Percentiles rank a stretch among this genome's conserved stretches.
Evolutionary conservation across 495 filamentous ascomycete species (phyloP).

Genomic region (Immersiella caudata): DNA sequence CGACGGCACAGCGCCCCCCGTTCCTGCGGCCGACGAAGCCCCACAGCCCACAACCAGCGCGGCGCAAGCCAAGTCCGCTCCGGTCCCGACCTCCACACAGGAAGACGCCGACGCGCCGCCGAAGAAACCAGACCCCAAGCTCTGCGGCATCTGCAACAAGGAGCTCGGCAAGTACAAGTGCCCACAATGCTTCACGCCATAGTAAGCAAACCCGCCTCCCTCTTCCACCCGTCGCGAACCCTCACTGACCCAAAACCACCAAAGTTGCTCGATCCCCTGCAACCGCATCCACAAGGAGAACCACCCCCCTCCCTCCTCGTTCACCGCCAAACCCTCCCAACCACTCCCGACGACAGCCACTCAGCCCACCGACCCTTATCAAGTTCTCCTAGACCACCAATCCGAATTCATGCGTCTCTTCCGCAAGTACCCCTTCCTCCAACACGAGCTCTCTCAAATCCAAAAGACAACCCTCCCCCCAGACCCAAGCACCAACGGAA

Average conservation of each 20-base stretch:
- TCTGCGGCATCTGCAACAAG: slow-evolving; percentile 62
- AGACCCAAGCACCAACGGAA: slow-evolving; percentile 9
- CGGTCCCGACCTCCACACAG: not conserved
- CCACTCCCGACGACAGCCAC: slow-evolving; percentile 28
- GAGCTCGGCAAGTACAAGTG: slow-evolving; percentile 67
- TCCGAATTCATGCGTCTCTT: slow-evolving; percentile 56
- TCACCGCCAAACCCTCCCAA: slow-evolving; percentile 19
- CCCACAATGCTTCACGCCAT: slow-evolving; percentile 61
- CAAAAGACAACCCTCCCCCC: slow-evolving; percentile 53
- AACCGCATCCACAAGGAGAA: slow-evolving; percentile 63
- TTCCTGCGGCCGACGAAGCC: not conserved
- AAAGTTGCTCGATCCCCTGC: slow-evolving; percentile 72
- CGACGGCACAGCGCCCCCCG: not conserved
- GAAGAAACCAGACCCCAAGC: slow-evolving; percentile 11
- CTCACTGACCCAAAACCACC: slow-evolving; percentile 35
- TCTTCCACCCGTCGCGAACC: not conserved
- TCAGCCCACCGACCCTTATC: slow-evolving; percentile 36
- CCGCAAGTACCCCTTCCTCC: slow-evolving; percentile 54
- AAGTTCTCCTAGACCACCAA: slow-evolving; percentile 43
- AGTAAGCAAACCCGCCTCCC: slow-evolving; percentile 48
- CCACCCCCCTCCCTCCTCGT: slow-evolving; percentile 35
- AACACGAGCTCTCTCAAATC: slow-evolving; percentile 54
- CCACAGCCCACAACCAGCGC: not conserved
- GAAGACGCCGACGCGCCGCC: slow-evolving; percentile 10
- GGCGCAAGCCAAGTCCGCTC: too few species aligned